Base-by-base conservation (phyloP, 306 rosid species). In the Morella rubra region DNA sequence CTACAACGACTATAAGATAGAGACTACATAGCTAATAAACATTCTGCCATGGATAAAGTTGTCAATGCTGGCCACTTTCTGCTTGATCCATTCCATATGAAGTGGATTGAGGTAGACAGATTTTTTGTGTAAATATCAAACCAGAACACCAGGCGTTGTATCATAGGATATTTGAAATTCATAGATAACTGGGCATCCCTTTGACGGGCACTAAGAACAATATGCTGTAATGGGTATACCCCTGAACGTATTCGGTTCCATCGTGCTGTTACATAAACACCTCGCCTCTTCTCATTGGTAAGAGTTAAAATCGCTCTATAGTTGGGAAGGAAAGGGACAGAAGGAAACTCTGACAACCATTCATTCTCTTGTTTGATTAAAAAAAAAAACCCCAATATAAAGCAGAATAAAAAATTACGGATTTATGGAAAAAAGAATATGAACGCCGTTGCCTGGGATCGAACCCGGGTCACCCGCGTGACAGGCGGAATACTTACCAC, bases 401-500 rank as follows among this genome's bases (percentile, higher is more conserved):
- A 44, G 54, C 15, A 50, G 11, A 3, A 12, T 52, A 6, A 18
- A 16, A 16, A 16, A 16, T 46, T 5, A 6, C 11, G 56, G n/a
- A 1, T 4, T 6, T 15, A 19, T 18, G 7, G 27, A 13, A 24
- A 12, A 22, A 3, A 11, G 3, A 10, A 20, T n/a, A 8, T 0
- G 6, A 1, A 4, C 75, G 75, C 65, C 75, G 75, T 72, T 72
- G 75, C 75, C 65, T 27, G 53, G 76, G 76, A 56, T 73, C 67
- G 50, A 70, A 70, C 76, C 76, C 76, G 67, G 73, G 69, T 64
- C 69, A 64, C 69, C 69, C 69, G 69, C 65, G 75, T 72, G 64
- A 72, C 64, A 72, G 75, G 76, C 76, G 67, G 67, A 73, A 73
- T 73, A 73, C 76, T 73, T 18, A 73, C 76, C 76, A 73, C 76